These are phyloP conservation scores for Primulina eburnea DNA, from an alignment of 257 asterid genomes.

Conservation along the genomic window DNA sequence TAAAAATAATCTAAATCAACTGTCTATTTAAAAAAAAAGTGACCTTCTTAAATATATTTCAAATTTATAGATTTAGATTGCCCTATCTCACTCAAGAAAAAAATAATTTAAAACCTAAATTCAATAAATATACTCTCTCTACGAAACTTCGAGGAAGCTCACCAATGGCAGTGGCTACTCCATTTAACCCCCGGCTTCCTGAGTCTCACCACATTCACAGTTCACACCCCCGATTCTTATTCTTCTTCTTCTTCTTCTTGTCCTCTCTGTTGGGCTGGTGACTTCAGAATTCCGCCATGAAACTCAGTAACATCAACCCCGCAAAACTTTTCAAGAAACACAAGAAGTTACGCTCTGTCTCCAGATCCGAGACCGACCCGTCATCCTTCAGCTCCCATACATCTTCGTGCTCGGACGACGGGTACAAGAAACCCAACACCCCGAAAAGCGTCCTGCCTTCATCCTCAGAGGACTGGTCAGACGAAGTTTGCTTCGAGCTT, in stretches of 20 bases:
- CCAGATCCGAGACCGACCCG: constrained; percentile 48
- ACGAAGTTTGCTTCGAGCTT: constrained; percentile 38
- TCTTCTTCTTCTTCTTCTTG: background rate
- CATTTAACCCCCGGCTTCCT: constrained; percentile 26
- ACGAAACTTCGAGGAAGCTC: constrained; percentile 59
- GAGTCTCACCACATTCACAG: too few species aligned
- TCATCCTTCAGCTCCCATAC: constrained; percentile 41
- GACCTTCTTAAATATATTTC: too few species aligned
- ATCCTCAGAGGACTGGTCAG: constrained; percentile 42
- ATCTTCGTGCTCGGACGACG: constrained; percentile 35
- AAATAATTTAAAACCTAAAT: too few species aligned
- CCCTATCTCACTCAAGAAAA: too few species aligned
- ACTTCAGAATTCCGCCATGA: constrained; percentile 30
- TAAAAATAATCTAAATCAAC: too few species aligned
- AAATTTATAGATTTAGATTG: too few species aligned
- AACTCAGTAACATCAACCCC: constrained; percentile 41
- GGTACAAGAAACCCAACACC: constrained; percentile 39
- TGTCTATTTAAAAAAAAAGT: too few species aligned
- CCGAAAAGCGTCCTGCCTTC: constrained; percentile 69
- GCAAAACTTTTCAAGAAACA: constrained; percentile 37
- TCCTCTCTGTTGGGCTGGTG: background rate
- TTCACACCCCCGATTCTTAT: background rate
- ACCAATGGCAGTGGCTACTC: constrained; percentile 26
- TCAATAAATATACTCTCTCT: constrained; percentile 22
- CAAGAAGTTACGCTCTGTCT: constrained; percentile 37